Evolutionary conservation across 2,329 filamentous ascomycete genomes (phyloP), one percentile per base, ranked within the genome.

Genomic region (Aaosphaeria arxii): DNA sequence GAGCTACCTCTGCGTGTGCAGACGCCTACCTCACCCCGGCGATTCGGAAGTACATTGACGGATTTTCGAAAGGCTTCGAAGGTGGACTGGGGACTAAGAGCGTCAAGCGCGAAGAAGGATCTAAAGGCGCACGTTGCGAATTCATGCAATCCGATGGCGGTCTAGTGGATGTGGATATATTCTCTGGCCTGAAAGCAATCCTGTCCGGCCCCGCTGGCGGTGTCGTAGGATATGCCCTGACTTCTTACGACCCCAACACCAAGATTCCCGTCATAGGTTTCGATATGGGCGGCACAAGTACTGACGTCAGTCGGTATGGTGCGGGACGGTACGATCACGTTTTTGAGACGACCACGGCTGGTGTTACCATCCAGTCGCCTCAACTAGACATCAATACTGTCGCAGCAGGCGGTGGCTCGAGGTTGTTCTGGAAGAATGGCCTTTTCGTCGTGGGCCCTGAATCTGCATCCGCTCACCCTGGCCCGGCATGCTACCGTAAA

Each of bases 331-430:
- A 95, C 61, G 91, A 96, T 60, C 91, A 96, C 61, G 90, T 95
- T 1, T 96, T 96, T 57, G 91, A 95, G 71, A 95, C 91, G 0
- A 95, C 89, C 0, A 95, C 90, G 1, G 91, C 91, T 0, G 91
- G 91, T n/a, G 89, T 96, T 1, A 92, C 91, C 0, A 94, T 96
- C 30, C 91, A 96, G 61, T 91, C 88, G 1, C 91, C 91, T 0
- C 91, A 96, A 62, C 79, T 96, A 0, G 91, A 96, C 63, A 96
- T 96, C 73, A 96, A 96, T 69, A 96, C 91, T 0, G 91, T 96
- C 1, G 91, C 91, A 5, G 91, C 91, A 3, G 91, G 91, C 42
- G 91, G 91, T 53, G 90, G 90, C 5, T 92, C 88, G 1, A 79
- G 86, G 30, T 77, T 96, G 4, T 94, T 95, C 71, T 96, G 89